Base-by-base conservation (phyloP, 139 green algal species). In the Chlorella sorokiniana region DNA sequence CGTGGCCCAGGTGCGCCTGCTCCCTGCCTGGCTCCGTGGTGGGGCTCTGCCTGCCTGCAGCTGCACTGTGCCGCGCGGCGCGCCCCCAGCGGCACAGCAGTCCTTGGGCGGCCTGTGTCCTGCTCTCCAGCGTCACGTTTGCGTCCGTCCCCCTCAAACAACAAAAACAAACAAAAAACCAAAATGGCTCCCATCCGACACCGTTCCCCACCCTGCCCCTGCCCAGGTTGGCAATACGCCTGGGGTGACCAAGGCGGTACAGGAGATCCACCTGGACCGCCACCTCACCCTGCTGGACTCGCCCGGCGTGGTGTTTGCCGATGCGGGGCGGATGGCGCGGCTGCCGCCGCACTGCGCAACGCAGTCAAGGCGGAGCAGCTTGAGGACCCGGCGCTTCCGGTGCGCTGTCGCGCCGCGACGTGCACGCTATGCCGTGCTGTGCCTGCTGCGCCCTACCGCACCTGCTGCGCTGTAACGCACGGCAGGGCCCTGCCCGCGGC, bases 231-330 rank as follows among this genome's bases (percentile, higher is more conserved):
- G 94, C 75, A 96, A 96, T 87, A 94, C 88, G 16, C 94, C 94
- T 6, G 95, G 95, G n/a, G 88, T 98, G 29, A 98, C 95, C 44
- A 94, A 88, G 73, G 52, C 80, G 14, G 85, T 96, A 29, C 97
- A 99, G 89, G 93, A 98, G 83, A 90, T 99, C 6, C 90, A 95
- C 52, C 90, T 99, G 61, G 97, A 99, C 92, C 22, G 16, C 4
- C 76, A 94, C 91, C 76, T 99, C 69, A 94, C 92, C 45, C 91
- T 99, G 87, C 89, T 99, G 45, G 97, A 99, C 89, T 95, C 84
- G 5, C 97, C 97, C 2, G 97, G 96, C 29, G 87, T 97, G 31
- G 91, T 95, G 51, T 98, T 94, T 84, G 79, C 90, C 23, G 76
- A 81, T 65, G 84, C 86, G 88, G 81, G 1, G 86, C 85, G 3